These are phyloP conservation scores for Echites panduratus DNA, from an alignment of 257 asterid species.

Conservation along the genomic window DNA sequence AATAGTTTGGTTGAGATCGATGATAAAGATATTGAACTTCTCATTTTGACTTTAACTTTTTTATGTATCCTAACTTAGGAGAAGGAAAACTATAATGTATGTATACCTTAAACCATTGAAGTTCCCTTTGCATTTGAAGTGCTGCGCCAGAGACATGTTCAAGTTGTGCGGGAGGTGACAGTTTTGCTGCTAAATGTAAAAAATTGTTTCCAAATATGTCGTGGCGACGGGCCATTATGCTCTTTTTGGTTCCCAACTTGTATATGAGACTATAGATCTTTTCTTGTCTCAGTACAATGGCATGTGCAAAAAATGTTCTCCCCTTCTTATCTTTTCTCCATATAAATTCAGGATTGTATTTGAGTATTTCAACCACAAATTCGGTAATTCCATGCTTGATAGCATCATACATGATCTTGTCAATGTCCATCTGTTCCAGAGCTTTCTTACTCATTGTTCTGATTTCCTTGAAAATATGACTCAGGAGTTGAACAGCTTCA, in stretches of 20 bases:
- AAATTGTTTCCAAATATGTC: conserved; percentile 21
- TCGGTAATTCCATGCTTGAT: conserved; percentile 26
- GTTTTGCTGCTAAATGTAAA: conserved; percentile 33
- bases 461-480: conserved; percentile 25
- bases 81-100: too few species aligned
- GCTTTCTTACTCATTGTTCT: conserved; percentile 10
- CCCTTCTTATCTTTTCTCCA: conserved; percentile 6
- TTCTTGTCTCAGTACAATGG: conserved; percentile 27
- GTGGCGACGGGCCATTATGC: conserved; percentile 7
- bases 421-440: conserved; percentile 33
- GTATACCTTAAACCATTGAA: conserved; percentile 33
- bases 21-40: too few species aligned
- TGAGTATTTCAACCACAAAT: conserved; percentile 18
- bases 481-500: conserved; percentile 23
- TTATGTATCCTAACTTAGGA: too few species aligned
- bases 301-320: conserved; percentile 21
- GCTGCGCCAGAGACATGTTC: conserved; percentile 31
- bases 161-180: conserved; percentile 17
- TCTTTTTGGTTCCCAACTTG: conserved; percentile 12
- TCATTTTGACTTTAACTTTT: too few species aligned
- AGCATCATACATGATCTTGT: conserved; percentile 32
- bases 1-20: too few species aligned
- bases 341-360: conserved; percentile 17
- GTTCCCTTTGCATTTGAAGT: conserved; percentile 36
- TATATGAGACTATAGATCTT: conserved; percentile 22